A percentile compares a stretch with the other conserved stretches of the same genome.
These are phyloP conservation scores for Cadophora sp. DNA, from an alignment of 2,329 filamentous ascomycete species.

Conservation along the genomic window DNA sequence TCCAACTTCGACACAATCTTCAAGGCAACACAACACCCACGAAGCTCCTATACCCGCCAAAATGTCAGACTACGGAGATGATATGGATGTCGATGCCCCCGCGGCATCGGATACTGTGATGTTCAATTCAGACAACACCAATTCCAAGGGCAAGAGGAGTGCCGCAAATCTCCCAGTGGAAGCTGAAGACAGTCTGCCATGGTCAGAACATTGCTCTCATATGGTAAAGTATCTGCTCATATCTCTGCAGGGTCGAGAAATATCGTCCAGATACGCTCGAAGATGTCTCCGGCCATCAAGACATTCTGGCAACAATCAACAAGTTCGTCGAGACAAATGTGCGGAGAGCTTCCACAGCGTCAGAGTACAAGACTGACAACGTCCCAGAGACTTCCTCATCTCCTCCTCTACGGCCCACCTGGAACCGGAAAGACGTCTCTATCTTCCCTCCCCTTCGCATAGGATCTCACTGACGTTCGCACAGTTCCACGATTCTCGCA, in stretches of 20 bases:
- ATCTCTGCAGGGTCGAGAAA: conserved; percentile 81
- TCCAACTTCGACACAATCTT: not conserved
- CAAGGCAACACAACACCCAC: not conserved
- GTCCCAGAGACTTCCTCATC: conserved; percentile 79
- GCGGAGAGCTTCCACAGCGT: conserved; percentile 30
- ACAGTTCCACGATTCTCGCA: conserved; percentile 91
- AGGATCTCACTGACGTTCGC: too few species aligned
- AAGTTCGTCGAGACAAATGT: conserved; percentile 94
- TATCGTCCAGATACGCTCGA: conserved; percentile 88
- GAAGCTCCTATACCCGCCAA: conserved; percentile 26
- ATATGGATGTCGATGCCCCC: conserved; percentile 72
- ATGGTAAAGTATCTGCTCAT: conserved; percentile 34
- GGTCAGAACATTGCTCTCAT: conserved; percentile 57
- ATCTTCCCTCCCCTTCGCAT: too few species aligned
- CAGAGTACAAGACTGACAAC: conserved; percentile 19
- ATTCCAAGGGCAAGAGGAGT: conserved; percentile 87
- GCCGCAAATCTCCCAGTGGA: conserved; percentile 93
- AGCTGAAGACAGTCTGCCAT: conserved; percentile 91
- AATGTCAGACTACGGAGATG: conserved; percentile 66
- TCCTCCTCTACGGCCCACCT: conserved; percentile 94
- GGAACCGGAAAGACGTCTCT: conserved; percentile 98
- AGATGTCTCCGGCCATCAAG: conserved; percentile 95
- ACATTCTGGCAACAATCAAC: conserved; percentile 97
- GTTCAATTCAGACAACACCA: conserved; percentile 77
- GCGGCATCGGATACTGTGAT: conserved; percentile 57